Conservation (phyloP, 306 rosid genomes). For the Astragalus glycyphyllos region DNA sequence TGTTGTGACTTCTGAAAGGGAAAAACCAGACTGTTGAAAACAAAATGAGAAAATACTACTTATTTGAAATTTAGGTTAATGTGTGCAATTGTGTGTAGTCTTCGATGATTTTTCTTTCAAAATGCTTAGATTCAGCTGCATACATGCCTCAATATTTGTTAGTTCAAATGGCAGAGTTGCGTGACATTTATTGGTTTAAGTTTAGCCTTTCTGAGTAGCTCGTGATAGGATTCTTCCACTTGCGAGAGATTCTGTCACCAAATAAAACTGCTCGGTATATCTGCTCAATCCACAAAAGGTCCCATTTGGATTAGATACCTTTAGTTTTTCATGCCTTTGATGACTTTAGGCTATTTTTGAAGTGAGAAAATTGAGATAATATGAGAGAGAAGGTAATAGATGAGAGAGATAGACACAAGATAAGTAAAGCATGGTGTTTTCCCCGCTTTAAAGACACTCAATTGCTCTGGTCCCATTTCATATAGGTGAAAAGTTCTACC, state of each 20-base stretch:
- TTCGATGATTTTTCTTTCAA: conserved; percentile 18
- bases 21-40: neutral
- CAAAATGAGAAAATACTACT: conserved; percentile 3
- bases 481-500: too few species aligned
- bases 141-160: neutral
- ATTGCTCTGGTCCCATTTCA: too few species aligned
- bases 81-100: neutral
- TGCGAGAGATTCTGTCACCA: neutral
- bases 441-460: too few species aligned
- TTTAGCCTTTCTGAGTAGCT: neutral
- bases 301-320: too few species aligned
- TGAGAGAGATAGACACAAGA: too few species aligned
- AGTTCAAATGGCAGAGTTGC: neutral
- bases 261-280: too few species aligned
- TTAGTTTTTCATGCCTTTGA: too few species aligned
- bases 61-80: neutral
- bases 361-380: too few species aligned
- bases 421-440: too few species aligned
- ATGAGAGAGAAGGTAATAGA: too few species aligned
- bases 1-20: neutral
- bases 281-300: too few species aligned
- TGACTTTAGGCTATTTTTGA: too few species aligned
- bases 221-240: neutral
- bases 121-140: neutral
- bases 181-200: neutral